Conservation (phyloP, 164 flowering plant genomes). For the Aristolochia californica region DNA sequence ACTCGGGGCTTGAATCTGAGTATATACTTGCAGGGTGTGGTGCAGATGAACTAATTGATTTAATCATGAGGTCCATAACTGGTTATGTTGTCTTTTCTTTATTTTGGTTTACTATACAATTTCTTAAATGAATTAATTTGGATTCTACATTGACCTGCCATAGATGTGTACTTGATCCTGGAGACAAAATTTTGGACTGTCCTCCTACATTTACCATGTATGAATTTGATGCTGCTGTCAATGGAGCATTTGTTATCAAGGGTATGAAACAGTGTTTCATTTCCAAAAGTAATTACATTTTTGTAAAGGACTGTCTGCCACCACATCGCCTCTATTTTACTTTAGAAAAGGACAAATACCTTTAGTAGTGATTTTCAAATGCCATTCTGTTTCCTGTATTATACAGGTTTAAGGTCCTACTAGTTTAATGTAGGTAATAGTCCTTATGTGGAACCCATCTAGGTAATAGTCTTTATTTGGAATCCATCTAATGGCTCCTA, state of each 20-base stretch:
- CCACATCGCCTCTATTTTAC: too few relatives aligned
- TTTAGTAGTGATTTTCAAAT: too few relatives aligned
- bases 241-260: slow-evolving; percentile 78
- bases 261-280: slow-evolving; percentile 27
- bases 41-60: slow-evolving; percentile 94
- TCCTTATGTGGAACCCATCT: too few relatives aligned
- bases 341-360: too few relatives aligned
- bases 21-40: slow-evolving; percentile 97
- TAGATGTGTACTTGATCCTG: slow-evolving; percentile 97
- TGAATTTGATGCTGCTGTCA: slow-evolving; percentile 96
- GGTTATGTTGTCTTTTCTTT: background rate
- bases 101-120: background rate
- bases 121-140: background rate
- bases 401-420: too few relatives aligned
- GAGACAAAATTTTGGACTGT: slow-evolving; percentile 95
- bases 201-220: slow-evolving; percentile 99
- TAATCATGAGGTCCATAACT: slow-evolving; percentile 69
- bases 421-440: too few relatives aligned
- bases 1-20: slow-evolving; percentile 85
- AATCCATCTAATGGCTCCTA: too few relatives aligned
- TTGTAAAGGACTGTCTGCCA: background rate
- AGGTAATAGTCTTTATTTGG: too few relatives aligned
- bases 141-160: slow-evolving; percentile 2
- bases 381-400: too few relatives aligned
- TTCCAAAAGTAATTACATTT: background rate